These are phyloP conservation scores for Fusarium subglutinans DNA, from an alignment of 2,329 filamentous ascomycete species.

Conservation along the genomic window DNA sequence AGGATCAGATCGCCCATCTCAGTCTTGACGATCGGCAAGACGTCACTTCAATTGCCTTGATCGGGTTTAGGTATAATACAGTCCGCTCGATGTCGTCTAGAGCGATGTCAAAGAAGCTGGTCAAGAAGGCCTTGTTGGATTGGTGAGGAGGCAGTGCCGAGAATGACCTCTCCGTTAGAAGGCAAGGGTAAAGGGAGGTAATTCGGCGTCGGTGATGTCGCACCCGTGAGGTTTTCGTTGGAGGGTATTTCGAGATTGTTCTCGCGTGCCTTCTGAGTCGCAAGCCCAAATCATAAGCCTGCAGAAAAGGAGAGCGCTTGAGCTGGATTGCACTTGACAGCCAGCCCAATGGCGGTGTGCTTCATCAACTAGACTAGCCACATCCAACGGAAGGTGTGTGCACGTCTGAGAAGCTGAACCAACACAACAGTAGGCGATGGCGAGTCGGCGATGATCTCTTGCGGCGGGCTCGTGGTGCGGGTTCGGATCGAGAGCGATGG, in stretches of 20 bases:
- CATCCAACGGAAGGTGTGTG: fast-evolving
- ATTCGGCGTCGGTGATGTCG: constrained; percentile 62
- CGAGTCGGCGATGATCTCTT: not conserved
- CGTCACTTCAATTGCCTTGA: not conserved
- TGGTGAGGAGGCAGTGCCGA: fast-evolving
- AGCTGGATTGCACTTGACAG: fast-evolving
- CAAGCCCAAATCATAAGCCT: not conserved
- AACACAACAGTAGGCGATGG: not conserved
- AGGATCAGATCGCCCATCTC: not conserved
- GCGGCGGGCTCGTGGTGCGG: fast-evolving
- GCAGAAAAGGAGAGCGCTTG: not conserved
- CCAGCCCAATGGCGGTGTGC: not conserved
- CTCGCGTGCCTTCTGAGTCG: not conserved
- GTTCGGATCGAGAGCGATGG: not conserved
- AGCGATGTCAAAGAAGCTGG: fast-evolving
- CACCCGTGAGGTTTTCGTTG: constrained; percentile 72
- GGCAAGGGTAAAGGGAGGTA: constrained; percentile 51
- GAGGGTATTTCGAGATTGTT: constrained; percentile 65
- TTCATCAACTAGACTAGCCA: not conserved
- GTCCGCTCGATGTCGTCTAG: not conserved
- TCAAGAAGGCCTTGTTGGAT: fast-evolving
- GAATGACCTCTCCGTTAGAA: constrained; percentile 52
- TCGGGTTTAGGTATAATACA: fast-evolving
- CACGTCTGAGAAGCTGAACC: not conserved
- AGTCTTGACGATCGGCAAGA: not conserved